Conservation (phyloP, 1,284 basidiomycete genomes). For the Phenoliferia sp. region DNA sequence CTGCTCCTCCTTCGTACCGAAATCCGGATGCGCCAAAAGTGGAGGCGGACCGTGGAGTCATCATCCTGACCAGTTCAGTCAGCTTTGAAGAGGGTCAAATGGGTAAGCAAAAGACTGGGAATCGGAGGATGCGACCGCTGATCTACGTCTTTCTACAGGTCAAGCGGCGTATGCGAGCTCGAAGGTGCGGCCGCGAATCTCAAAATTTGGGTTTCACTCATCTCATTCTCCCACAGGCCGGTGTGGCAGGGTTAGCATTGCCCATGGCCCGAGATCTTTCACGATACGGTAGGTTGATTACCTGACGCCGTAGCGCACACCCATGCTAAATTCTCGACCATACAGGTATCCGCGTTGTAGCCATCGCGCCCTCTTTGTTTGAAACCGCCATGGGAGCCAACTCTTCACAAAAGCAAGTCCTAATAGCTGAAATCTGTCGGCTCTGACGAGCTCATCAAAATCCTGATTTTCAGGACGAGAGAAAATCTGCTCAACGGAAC, state of each 20-base stretch:
- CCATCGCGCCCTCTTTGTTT: conserved; percentile 41
- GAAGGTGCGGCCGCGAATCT: too few relatives aligned
- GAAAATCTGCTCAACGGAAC: conserved; percentile 14
- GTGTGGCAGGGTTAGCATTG: conserved; percentile 38
- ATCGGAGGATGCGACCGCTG: conserved; percentile 37
- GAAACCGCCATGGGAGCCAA: conserved; percentile 41
- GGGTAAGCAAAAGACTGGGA: too few relatives aligned
- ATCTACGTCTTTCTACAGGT: too few relatives aligned
- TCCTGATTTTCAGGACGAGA: background rate
- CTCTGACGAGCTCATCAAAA: background rate
- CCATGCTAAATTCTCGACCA: background rate
- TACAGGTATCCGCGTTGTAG: conserved; percentile 33
- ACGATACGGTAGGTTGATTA: conserved; percentile 35
- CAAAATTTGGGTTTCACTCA: too few relatives aligned
- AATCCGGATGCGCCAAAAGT: conserved; percentile 17
- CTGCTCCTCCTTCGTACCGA: conserved; percentile 21
- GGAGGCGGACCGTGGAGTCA: conserved; percentile 40
- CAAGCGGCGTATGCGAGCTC: conserved; percentile 36
- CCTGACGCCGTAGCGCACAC: too few relatives aligned
- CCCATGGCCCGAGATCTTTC: conserved; percentile 44
- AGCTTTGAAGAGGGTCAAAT: conserved; percentile 42
- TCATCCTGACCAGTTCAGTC: conserved; percentile 41
- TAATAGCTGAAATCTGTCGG: background rate
- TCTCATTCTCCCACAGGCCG: too few relatives aligned
- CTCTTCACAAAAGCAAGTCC: conserved; percentile 26